Evolutionary conservation across 148 eudicot genomes (phyloP), one percentile per base, ranked within the genome.

Genomic region (Cornus suecica): DNA sequence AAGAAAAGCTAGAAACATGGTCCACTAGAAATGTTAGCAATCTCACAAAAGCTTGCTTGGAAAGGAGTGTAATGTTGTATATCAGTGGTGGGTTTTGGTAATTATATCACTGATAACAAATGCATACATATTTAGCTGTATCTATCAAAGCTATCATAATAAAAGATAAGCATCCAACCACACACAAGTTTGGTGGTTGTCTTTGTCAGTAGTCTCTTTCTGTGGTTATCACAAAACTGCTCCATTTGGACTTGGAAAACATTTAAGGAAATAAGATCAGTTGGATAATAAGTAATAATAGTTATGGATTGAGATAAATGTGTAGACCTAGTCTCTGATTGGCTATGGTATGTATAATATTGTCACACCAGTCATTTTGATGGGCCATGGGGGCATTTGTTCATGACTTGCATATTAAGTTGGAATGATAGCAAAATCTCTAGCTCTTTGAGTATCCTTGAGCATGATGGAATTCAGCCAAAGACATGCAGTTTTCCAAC

Each of bases 271-370:
- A n/a, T n/a, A n/a, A n/a, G n/a, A n/a, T n/a, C n/a, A n/a, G n/a
- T n/a, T n/a, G n/a, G n/a, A n/a, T n/a, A n/a, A n/a, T n/a, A n/a
- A n/a, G n/a, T n/a, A n/a, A n/a, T n/a, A n/a, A n/a, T n/a, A n/a
- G n/a, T n/a, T n/a, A n/a, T n/a, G 58, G 60, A 68, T 67, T 32
- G 61, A 10, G 11, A 61, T 37, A 67, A 23, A 67, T 18, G 80
- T 80, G 83, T 73, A 68, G 18, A 63, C 62, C 79, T 70, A 24
- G 51, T 77, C 75, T 65, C 25, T 62, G 41, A 32, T 64, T 45
- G 69, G 51, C 67, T 42, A 27, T 60, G 27, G 24, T 18, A 28
- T 29, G 74, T 58, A 58, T 58, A 11, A 56, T n/a, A 56, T 54
- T 58, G 62, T 6, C 62, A 37, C 74, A 32, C 65, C 31, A 30